phyloP scores from a whole-genome alignment of 495 filamentous ascomycete genomes.

The Penicillium egyptiacum region DNA sequence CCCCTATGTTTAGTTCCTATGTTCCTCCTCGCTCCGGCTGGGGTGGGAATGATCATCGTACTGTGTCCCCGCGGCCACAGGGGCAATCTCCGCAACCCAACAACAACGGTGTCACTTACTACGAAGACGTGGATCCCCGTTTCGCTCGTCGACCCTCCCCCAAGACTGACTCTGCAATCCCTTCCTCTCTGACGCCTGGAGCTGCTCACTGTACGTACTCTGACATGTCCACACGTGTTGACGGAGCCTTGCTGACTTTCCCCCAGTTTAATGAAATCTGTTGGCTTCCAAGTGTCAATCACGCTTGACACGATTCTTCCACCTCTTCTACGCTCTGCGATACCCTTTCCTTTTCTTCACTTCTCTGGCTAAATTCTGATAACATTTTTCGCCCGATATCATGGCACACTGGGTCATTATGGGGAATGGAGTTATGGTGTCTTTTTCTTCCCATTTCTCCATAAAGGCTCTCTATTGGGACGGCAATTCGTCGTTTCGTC shows the following conservation, averaged over 20 bases:
- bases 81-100: constrained; percentile 13
- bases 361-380: constrained; percentile 16
- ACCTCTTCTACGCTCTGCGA: constrained; percentile 16
- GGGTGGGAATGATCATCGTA: constrained; percentile 27
- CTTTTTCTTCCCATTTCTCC: constrained; percentile 1
- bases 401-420: constrained; percentile 20
- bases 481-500: not conserved
- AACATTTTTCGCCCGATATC: constrained; percentile 17
- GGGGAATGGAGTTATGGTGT: constrained; percentile 24
- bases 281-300: constrained; percentile 10
- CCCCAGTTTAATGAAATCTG: constrained; percentile 21
- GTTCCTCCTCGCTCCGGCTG: constrained; percentile 60
- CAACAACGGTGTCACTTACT: constrained; percentile 55
- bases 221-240: not conserved
- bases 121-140: constrained; percentile 90
- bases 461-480: not conserved
- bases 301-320: constrained; percentile 10
- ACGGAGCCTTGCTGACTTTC: constrained; percentile 1
- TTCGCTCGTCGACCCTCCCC: constrained; percentile 58
- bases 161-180: constrained; percentile 26
- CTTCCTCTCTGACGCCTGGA: constrained; percentile 40
- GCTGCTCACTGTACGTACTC: constrained; percentile 34
- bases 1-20: constrained; percentile 48
- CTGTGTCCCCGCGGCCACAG: constrained; percentile 16
- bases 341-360: constrained; percentile 26